Base-by-base conservation (phyloP, 306 rosid species). In the Trifolium repens region DNA sequence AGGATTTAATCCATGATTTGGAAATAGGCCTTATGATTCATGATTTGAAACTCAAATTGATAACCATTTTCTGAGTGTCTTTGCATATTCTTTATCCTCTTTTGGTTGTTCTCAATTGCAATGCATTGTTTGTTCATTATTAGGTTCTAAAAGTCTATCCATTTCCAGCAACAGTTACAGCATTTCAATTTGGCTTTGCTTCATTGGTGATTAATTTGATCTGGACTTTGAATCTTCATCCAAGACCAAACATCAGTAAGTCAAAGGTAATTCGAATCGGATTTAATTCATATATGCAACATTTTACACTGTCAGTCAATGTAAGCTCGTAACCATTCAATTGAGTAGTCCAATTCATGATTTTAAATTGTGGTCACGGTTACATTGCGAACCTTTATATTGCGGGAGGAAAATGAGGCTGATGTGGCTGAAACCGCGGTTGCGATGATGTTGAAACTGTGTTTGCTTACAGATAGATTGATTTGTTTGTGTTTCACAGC, bases 81-180 rank as follows among this genome's bases (percentile, higher is more conserved):
- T 53, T 62, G 7, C 15, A 46, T 67, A 14, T n/a, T 5, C 42
- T 64, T 42, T 3, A 8, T 42, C 19, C 67, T 42, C 22, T 57
- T 73, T 66, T 67, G 72, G 80, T 77, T 84, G 59, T 77, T 73
- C 82, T 80, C 80, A 77, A 73, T 42, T 83, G 78, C 80, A 73
- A 61, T 82, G 82, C 69, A 83, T 77, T 71, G 78, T 39, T 71
- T 68, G 80, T 80, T 46, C 77, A 74, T 73, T 75, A 62, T 76
- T 84, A 91, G 97, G 91, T 89, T 87, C 86, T 91, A 88, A 89
- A 91, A 91, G 91, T 86, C 84, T 91, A 87, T 84, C 91, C 94
- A 80, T 91, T 91, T 86, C 94, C 94, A 80, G 92, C 97, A 72
- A 91, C 94, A 47, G 87, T 91, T 34, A 89, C 94, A 19, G 86